Evolutionary conservation across 805 yeast genomes (phyloP).

Genomic region (Kodamaea lidongshanica): DNA sequence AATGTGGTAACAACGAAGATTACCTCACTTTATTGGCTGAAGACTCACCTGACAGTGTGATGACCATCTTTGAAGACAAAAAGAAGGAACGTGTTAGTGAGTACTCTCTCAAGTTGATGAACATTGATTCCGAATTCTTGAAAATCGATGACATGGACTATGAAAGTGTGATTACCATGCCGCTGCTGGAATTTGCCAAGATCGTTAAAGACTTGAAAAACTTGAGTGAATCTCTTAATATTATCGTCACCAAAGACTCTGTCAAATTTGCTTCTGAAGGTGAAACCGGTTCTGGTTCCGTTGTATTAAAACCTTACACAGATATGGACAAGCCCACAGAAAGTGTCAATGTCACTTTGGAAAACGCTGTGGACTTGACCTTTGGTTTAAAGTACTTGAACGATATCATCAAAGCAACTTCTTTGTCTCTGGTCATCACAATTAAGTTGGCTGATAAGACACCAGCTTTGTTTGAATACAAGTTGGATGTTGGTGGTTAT

Average conservation of each 20-base stretch:
- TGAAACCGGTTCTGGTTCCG: slow-evolving; percentile 82
- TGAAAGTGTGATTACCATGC: slow-evolving; percentile 81
- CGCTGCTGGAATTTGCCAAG: slow-evolving; percentile 82
- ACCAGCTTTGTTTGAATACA: slow-evolving; percentile 91
- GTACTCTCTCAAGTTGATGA: slow-evolving; percentile 88
- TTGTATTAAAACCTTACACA: slow-evolving; percentile 76
- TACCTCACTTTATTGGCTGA: slow-evolving; percentile 85
- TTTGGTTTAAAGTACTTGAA: slow-evolving; percentile 88
- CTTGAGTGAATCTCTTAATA: slow-evolving; percentile 79
- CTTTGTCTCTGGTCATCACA: slow-evolving; percentile 70
- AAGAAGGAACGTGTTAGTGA: slow-evolving; percentile 88
- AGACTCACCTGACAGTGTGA: slow-evolving; percentile 65
- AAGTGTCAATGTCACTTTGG: slow-evolving; percentile 67
- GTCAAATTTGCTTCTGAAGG: slow-evolving; percentile 88
- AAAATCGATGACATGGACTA: slow-evolving; percentile 91
- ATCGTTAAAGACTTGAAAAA: slow-evolving; percentile 82
- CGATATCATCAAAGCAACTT: slow-evolving; percentile 87
- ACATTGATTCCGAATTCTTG: slow-evolving; percentile 90
- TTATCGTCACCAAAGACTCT: slow-evolving; percentile 84
- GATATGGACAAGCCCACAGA: slow-evolving; percentile 78
- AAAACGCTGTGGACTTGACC: slow-evolving; percentile 79
- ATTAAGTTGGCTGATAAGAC: slow-evolving; percentile 83
- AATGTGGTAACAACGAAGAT: slow-evolving; percentile 87
- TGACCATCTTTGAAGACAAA: slow-evolving; percentile 84
- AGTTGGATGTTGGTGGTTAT: slow-evolving; percentile 79